A percentile compares a stretch with the other conserved stretches of the same genome.
phyloP scores from a whole-genome alignment of 2,329 filamentous ascomycete species.

The Aspergillus vadensis region DNA sequence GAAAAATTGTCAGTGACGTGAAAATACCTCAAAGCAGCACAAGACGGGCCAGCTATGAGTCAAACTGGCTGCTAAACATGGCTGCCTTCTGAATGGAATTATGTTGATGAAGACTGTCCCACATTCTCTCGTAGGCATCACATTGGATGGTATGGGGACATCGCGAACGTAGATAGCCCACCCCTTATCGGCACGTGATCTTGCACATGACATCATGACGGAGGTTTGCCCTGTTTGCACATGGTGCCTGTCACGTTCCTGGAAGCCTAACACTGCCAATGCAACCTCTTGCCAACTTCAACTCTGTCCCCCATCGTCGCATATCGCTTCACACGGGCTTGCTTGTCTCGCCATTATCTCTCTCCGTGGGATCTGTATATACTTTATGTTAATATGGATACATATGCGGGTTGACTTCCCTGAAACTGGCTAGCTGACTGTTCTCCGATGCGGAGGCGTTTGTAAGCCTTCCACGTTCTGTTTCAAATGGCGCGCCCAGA shows the following conservation, averaged over 20 bases:
- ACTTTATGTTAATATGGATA: slow-evolving; percentile 17
- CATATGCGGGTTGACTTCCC: slow-evolving; percentile 6
- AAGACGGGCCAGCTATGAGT: not conserved
- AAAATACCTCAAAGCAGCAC: not conserved
- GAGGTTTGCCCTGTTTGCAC: slow-evolving; percentile 19
- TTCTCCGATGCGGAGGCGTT: slow-evolving; percentile 18
- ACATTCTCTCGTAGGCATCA: not conserved
- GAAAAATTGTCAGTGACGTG: not conserved
- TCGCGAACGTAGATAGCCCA: not conserved
- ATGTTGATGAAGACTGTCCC: not conserved
- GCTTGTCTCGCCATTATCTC: not conserved
- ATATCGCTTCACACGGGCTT: slow-evolving; percentile 1
- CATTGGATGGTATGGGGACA: not conserved
- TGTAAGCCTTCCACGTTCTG: slow-evolving; percentile 20
- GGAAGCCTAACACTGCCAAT: slow-evolving; percentile 1
- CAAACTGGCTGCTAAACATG: not conserved
- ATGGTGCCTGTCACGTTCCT: slow-evolving; percentile 12
- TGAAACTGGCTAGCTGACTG: slow-evolving; percentile 6
- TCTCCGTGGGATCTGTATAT: slow-evolving; percentile 8
- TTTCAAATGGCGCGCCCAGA: slow-evolving; percentile 38
- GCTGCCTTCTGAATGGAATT: not conserved
- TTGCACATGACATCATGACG: slow-evolving; percentile 2
- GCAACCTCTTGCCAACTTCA: not conserved
- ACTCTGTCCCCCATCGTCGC: not conserved
- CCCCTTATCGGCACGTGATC: slow-evolving; percentile 13